Percentiles rank a stretch among this genome's conserved stretches.
Evolutionary conservation across 2,329 filamentous ascomycete species (phyloP).

Genomic region (Arthroderma sp.): DNA sequence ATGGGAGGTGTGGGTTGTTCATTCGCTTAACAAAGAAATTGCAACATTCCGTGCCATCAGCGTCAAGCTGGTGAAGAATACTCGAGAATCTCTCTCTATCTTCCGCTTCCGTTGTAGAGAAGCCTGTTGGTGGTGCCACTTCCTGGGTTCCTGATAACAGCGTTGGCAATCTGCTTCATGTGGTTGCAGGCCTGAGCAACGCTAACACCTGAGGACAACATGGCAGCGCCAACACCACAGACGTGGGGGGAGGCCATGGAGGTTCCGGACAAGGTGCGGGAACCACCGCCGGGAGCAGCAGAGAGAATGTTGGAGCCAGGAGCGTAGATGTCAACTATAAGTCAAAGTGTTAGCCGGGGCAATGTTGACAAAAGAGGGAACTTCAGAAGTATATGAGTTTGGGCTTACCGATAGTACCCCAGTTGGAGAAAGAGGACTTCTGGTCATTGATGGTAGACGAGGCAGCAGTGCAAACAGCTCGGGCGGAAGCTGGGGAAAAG

Average conservation of each 20-base stretch:
- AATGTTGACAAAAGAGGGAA: neutral
- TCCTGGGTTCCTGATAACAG: slow-evolving; percentile 16
- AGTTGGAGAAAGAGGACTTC: slow-evolving; percentile 34
- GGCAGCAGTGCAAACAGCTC: slow-evolving; percentile 32
- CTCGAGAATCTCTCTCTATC: neutral
- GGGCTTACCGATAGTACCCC: slow-evolving; percentile 25
- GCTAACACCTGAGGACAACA: slow-evolving; percentile 39
- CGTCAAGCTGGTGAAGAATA: neutral
- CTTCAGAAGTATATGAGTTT: neutral
- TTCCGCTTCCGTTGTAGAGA: slow-evolving; percentile 20
- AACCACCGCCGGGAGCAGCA: slow-evolving; percentile 38
- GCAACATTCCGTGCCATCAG: neutral
- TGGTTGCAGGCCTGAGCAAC: slow-evolving; percentile 34
- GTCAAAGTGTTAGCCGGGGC: neutral
- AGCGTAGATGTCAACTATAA: slow-evolving; percentile 43
- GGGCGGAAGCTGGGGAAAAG: slow-evolving; percentile 30
- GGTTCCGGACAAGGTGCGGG: slow-evolving; percentile 33
- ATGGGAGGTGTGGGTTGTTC: neutral
- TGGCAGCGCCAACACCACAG: slow-evolving; percentile 44
- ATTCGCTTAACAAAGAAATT: neutral
- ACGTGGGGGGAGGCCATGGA: slow-evolving; percentile 36
- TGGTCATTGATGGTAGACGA: slow-evolving; percentile 26
- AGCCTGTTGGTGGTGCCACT: slow-evolving; percentile 21
- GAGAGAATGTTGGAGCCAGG: slow-evolving; percentile 43
- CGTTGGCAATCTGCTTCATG: slow-evolving; percentile 43